Evolutionary conservation across 139 green algal genomes (phyloP), one percentile per base, ranked within the genome.

Genomic region (Tetradesmus lagerheimii): DNA sequence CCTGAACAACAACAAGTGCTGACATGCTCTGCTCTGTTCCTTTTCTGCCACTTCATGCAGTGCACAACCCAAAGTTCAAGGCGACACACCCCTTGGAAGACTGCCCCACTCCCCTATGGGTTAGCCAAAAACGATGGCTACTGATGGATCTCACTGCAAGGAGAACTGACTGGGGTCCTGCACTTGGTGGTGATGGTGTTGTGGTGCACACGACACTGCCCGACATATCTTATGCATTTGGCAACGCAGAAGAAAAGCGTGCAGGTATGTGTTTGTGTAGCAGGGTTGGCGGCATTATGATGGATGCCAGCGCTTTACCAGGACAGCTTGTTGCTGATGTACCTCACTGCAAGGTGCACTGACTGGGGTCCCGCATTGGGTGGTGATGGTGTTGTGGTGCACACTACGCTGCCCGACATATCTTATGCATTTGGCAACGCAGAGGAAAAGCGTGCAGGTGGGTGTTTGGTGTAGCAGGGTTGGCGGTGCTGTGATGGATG

Each of bases 141-240:
- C 84, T 94, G 86, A 29, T 94, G 25, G 93, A 94, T 87, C 53
- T 93, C 9, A 89, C 90, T 20, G 85, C 88, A 20, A 14, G 57
- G 9, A 14, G 57, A 47, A 91, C 92, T 43, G 93, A 96, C 66
- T 97, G 95, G 95, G 95, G 95, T 0, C 95, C 95, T 31, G 89
- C 92, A 31, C 81, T 97, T 25, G 95, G 93, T 9, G 94, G 94
- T 1, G 92, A 95, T 25, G 95, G 95, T 16, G 90, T 96, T 35
- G 93, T 96, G 57, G 85, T 92, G 67, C 53, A 91, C 15, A 85
- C 88, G 64, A 94, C 91, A 0, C 53, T 97, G 66, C 95, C 95
- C 0, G 74, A 91, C 29, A 87, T 96, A 20, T 71, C 79, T 38
- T 86, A 94, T 23, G 76, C 93, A 43, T 95, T 97, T 83, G 87